Base-by-base conservation (phyloP, 2,329 filamentous ascomycete genomes). In the Claviceps spartinae region DNA sequence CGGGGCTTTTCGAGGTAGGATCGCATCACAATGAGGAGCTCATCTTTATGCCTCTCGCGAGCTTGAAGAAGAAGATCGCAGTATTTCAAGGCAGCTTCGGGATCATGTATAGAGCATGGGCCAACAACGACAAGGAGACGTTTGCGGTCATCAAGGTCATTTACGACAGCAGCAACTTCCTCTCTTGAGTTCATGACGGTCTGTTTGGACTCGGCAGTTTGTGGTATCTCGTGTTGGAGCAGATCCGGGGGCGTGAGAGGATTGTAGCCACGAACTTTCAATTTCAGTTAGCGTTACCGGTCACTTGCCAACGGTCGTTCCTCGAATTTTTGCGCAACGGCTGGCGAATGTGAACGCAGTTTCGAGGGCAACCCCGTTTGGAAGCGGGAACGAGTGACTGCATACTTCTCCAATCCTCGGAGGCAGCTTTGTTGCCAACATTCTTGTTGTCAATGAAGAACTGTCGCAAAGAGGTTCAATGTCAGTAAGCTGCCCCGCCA, bases 1-100 rank as follows among this genome's bases (percentile, higher is more conserved):
- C 93, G 85, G 43, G 93, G 93, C 78, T 98, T 98, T 77, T 98
- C 93, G 50, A 98, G 85, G 79, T 98, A 98, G 65, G 90, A 89
- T 62, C 93, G 88, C 93, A 98, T 98, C 64, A 98, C 84, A 67
- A 98, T 86, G 67, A 83, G 83, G 46, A 98, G 78, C 50, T 81
- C 76, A 66, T 97, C 90, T 61, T 82, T 76, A 56, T 83, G 83
- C 75, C 85, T 88, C 58, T 86, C 80, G 55, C 89, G 81, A 47
- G 95, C 75, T 52, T 76, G 72, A 72, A 88, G 86, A 49, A 98
- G 79, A 51, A 84, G 82, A 57, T 77, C 72, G 66, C 86, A 88
- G 76, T 98, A 98, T 69, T 96, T 89, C 60, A 94, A 75, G 41
- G 93, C 93, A 16, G 82, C 82, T 48, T 77, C 81, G 7, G 93